Base-by-base conservation (phyloP, 192 early-diverging fungal genomes). In the Backusella parvicylindrica region DNA sequence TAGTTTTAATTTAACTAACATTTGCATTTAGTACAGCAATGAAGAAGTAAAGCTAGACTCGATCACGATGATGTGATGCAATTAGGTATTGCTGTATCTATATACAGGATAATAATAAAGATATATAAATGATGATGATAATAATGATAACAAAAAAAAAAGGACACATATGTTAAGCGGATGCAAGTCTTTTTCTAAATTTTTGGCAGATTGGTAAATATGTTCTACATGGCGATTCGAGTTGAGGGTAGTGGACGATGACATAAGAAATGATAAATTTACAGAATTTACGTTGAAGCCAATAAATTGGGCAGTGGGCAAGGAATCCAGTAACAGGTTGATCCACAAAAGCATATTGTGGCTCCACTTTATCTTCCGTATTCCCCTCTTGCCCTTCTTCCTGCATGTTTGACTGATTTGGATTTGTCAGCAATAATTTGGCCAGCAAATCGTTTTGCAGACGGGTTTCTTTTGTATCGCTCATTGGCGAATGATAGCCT, bases 231-330 rank as follows among this genome's bases (percentile, higher is more conserved):
- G 30, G 21, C 15, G 53, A 32, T 21, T 72, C 71, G 23, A 72
- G 56, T 32, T 72, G 71, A 37, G 71, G 71, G 26, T 72, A 72
- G 6, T 53, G 47, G 4, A 72, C 71, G 2, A 64, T 18, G 28
- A 72, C 71, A 72, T 63, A 60, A 15, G 49, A 63, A 2, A 72
- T 60, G 2, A 72, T 38, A 2, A 72, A 72, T 21, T 63, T 53
- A 72, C 71, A 72, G 35, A 72, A 72, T 26, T 21, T 53, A 26
- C 31, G 53, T 38, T 72, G 71, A 13, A 72, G 33, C 71, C 71
- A 72, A 63, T 53, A 72, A 2, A 72, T 18, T 35, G 71, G 71
- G 18, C 71, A 72, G 3, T 47, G 28, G 18, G 68, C 26, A 1
- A 30, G 43, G 28, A 70, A 47, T 13, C 26, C 38, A 31, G 38